Conservation (phyloP, 169 alveolate species). For the Cryptosporidium felis region DNA sequence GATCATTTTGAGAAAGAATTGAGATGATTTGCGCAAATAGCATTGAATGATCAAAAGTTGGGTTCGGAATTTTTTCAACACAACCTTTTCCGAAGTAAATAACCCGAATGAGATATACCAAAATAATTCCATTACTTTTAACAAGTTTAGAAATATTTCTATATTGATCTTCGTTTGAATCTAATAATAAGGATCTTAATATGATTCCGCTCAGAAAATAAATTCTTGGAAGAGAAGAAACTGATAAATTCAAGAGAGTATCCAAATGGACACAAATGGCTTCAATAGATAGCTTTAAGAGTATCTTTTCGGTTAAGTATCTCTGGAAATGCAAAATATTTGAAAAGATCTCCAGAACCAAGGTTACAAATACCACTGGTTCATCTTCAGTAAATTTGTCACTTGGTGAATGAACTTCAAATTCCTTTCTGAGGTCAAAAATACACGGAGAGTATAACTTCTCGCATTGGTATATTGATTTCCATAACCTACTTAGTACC, state of each 20-base stretch:
- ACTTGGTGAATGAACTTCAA: not conserved
- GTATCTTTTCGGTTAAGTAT: not conserved
- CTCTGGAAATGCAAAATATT: slow-evolving; percentile 35
- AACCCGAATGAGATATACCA: not conserved
- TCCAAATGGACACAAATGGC: not conserved
- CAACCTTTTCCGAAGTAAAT: not conserved
- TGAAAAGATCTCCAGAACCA: slow-evolving; percentile 14
- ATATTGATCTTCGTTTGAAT: slow-evolving; percentile 14
- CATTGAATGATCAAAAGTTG: not conserved
- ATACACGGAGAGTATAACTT: not conserved
- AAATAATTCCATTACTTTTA: not conserved
- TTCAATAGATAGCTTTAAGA: not conserved
- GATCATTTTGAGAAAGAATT: slow-evolving; percentile 47
- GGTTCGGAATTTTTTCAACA: not conserved
- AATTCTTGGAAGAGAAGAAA: not conserved
- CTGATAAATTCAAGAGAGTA: not conserved
- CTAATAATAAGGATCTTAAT: slow-evolving; percentile 29
- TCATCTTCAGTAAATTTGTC: not conserved
- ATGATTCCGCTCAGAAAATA: slow-evolving; percentile 17
- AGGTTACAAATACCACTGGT: not conserved
- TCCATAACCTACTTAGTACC: slow-evolving; percentile 9
- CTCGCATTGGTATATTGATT: slow-evolving; percentile 9
- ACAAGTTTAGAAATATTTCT: not conserved
- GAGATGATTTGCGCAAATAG: slow-evolving; percentile 58
- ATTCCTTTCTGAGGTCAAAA: not conserved